Percentiles rank a stretch among this genome's conserved stretches.
These are phyloP conservation scores for Lumnitzera littorea DNA, from an alignment of 345 rosid genomes.

Conservation along the genomic window DNA sequence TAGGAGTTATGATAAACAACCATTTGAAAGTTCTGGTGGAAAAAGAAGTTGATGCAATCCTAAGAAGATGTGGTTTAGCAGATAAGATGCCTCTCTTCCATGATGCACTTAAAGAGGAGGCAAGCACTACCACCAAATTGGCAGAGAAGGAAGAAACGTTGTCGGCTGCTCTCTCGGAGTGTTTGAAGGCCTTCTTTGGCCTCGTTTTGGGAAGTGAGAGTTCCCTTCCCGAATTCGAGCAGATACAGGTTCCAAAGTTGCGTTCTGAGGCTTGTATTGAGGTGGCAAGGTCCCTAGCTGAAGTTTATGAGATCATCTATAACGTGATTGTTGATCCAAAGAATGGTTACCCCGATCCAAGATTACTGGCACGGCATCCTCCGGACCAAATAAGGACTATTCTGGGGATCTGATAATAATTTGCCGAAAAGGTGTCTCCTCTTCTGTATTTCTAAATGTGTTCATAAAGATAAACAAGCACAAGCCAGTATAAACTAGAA, in stretches of 20 bases:
- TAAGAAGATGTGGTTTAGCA: slow-evolving; percentile 58
- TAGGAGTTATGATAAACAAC: slow-evolving; percentile 64
- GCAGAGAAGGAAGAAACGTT: slow-evolving; percentile 61
- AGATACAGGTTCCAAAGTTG: slow-evolving; percentile 85
- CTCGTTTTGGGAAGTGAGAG: slow-evolving; percentile 79
- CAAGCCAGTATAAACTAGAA: too few species aligned
- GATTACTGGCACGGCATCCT: slow-evolving; percentile 85
- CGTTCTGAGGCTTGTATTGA: slow-evolving; percentile 66
- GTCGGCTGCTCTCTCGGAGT: slow-evolving; percentile 55
- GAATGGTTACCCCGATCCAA: slow-evolving; percentile 75
- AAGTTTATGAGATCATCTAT: slow-evolving; percentile 73
- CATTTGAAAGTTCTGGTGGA: slow-evolving; percentile 57
- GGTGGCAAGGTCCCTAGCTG: slow-evolving; percentile 71
- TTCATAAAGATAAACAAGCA: not conserved
- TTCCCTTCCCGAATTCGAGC: slow-evolving; percentile 87
- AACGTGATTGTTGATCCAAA: slow-evolving; percentile 58
- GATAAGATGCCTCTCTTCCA: slow-evolving; percentile 61
- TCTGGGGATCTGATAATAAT: slow-evolving; percentile 55
- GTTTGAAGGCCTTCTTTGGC: slow-evolving; percentile 79
- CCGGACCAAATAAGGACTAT: slow-evolving; percentile 93
- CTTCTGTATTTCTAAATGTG: not conserved
- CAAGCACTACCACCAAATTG: slow-evolving; percentile 19
- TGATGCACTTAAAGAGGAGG: slow-evolving; percentile 26
- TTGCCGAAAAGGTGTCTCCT: not conserved
- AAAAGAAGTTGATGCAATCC: slow-evolving; percentile 81